Conservation (phyloP, 208 protist genomes). For the Leishmania martiniquensis region DNA sequence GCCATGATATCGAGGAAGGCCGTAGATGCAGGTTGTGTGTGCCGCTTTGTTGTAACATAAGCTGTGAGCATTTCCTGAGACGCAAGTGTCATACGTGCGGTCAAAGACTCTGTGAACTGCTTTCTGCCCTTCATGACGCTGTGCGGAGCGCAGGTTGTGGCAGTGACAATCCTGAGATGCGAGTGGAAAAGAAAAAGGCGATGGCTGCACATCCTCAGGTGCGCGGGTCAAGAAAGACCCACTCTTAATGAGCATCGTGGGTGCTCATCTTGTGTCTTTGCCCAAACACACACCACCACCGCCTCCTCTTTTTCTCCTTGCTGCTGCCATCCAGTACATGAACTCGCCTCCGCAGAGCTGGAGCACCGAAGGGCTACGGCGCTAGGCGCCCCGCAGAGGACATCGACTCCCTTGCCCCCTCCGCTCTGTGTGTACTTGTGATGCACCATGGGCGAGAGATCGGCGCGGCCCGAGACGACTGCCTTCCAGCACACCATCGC, state of each 20-base stretch:
- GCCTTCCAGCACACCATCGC: conserved; percentile 63
- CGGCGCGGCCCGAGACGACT: conserved; percentile 8
- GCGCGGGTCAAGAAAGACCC: not conserved
- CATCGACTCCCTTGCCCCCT: not conserved
- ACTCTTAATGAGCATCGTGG: not conserved
- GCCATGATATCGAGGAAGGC: not conserved
- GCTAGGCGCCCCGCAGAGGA: not conserved
- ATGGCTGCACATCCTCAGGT: not conserved
- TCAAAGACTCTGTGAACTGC: not conserved
- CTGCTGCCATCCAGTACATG: not conserved
- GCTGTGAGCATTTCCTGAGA: not conserved
- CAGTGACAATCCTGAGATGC: not conserved
- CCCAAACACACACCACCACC: too few relatives aligned
- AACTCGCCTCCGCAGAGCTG: not conserved
- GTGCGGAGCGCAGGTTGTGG: not conserved
- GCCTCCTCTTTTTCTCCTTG: not conserved
- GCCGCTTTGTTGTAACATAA: not conserved
- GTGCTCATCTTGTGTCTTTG: too few relatives aligned
- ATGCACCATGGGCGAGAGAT: not conserved
- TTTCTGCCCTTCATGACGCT: not conserved
- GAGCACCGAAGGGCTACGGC: not conserved
- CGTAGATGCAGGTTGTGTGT: not conserved
- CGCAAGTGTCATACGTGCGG: not conserved
- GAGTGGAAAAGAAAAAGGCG: not conserved
- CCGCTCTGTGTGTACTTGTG: not conserved